These are phyloP conservation scores for Fusarium sp. DNA, from an alignment of 2,329 filamentous ascomycete genomes.

Conservation along the genomic window DNA sequence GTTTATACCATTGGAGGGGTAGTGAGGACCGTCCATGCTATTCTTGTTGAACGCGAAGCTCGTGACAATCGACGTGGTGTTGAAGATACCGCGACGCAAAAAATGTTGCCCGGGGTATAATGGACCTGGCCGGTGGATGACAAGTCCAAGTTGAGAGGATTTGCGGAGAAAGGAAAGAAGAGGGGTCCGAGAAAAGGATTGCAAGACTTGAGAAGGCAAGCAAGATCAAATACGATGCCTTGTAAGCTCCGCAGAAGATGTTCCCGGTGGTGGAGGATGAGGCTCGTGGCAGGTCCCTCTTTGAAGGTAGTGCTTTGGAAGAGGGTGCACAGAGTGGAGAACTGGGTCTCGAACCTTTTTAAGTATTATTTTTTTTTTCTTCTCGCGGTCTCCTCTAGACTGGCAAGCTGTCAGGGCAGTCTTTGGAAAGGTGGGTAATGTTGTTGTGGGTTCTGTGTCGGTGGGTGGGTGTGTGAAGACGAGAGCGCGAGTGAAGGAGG, in stretches of 20 bases:
- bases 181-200: slow-evolving; percentile 32
- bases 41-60: slow-evolving; percentile 53
- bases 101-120: slow-evolving; percentile 36
- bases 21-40: slow-evolving; percentile 68
- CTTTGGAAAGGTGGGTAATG: slow-evolving; percentile 48
- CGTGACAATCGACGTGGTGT: slow-evolving; percentile 42
- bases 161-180: slow-evolving; percentile 38
- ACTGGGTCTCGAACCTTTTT: slow-evolving; percentile 59
- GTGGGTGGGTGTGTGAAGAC: slow-evolving; percentile 42
- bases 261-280: slow-evolving; percentile 57
- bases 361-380: slow-evolving; percentile 51
- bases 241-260: slow-evolving; percentile 49
- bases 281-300: slow-evolving; percentile 56
- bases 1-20: slow-evolving; percentile 68
- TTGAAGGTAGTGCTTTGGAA: slow-evolving; percentile 59
- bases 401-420: slow-evolving; percentile 48
- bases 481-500: slow-evolving; percentile 43
- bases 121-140: slow-evolving; percentile 41
- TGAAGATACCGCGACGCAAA: slow-evolving; percentile 45
- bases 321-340: slow-evolving; percentile 60
- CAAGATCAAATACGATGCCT: slow-evolving; percentile 46
- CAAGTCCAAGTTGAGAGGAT: slow-evolving; percentile 47
- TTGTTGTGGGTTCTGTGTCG: slow-evolving; percentile 38
- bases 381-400: slow-evolving; percentile 32
- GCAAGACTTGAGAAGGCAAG: slow-evolving; percentile 41